Evolutionary conservation across 805 yeast species (phyloP).

Genomic region (Zygosaccharomyces gambellarensis): DNA sequence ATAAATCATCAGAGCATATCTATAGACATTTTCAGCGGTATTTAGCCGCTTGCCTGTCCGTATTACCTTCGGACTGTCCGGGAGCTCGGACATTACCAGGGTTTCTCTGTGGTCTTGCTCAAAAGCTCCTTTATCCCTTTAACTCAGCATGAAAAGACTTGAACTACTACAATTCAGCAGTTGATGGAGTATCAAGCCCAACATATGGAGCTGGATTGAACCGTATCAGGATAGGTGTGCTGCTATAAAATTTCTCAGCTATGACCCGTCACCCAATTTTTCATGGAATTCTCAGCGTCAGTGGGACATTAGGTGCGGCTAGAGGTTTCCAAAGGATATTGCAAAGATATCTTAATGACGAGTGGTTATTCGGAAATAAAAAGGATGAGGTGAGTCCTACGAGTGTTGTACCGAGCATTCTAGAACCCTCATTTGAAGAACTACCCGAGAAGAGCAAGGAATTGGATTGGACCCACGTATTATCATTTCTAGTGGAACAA

Average conservation of each 20-base stretch:
- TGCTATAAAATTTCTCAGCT: not conserved
- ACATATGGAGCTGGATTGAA: not conserved
- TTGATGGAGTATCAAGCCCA: not conserved
- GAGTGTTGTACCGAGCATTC: not conserved
- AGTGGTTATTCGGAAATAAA: conserved; percentile 9
- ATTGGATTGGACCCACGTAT: conserved; percentile 9
- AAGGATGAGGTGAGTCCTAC: not conserved
- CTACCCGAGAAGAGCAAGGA: not conserved
- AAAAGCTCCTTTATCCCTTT: not conserved
- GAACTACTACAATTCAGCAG: not conserved
- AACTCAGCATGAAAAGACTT: not conserved
- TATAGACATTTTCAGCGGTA: not conserved
- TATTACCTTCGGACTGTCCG: not conserved
- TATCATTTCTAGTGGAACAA: conserved; percentile 9
- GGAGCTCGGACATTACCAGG: not conserved
- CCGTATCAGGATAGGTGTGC: not conserved
- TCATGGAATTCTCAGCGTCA: conserved; percentile 14
- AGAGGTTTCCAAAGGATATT: conserved; percentile 14
- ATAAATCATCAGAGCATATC: not conserved
- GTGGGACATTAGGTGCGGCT: conserved; percentile 16
- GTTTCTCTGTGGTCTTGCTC: not conserved
- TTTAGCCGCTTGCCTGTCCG: not conserved
- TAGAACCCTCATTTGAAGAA: not conserved
- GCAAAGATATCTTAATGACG: conserved; percentile 11
- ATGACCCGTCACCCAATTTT: conserved; percentile 22